Percentiles rank a stretch among this genome's conserved stretches.
Evolutionary conservation across 371 early-diverging fungal species (phyloP).

Genomic region (Chytridiales sp.): DNA sequence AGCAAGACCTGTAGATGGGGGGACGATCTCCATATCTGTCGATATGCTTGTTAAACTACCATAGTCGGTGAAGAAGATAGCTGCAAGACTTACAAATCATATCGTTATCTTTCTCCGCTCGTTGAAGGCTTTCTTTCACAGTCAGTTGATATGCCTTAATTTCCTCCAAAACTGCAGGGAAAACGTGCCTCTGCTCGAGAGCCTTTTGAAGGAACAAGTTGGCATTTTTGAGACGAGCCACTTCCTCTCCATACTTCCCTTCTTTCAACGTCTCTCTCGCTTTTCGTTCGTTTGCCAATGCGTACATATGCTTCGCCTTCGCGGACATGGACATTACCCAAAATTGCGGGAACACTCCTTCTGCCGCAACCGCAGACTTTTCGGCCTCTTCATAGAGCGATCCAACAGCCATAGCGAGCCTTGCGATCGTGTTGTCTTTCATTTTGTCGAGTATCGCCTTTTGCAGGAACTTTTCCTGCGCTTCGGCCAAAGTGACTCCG

Average conservation of each 20-base stretch:
- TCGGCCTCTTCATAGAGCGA: slow-evolving; percentile 68
- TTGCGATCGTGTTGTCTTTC: slow-evolving; percentile 50
- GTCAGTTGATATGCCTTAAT: slow-evolving; percentile 4
- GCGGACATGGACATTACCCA: not conserved
- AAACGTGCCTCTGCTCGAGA: slow-evolving; percentile 24
- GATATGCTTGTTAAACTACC: not conserved
- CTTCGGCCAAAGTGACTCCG: not conserved
- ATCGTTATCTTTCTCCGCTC: slow-evolving; percentile 88
- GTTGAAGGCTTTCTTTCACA: slow-evolving; percentile 16
- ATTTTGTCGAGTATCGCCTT: not conserved
- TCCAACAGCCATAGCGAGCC: slow-evolving; percentile 70
- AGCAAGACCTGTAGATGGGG: slow-evolving; percentile 56
- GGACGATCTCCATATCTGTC: slow-evolving; percentile 59
- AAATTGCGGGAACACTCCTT: no score
- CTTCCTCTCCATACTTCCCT: slow-evolving; percentile 82
- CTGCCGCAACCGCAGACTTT: slow-evolving; percentile 49
- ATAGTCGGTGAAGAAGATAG: not conserved
- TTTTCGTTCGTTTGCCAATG: slow-evolving; percentile 75
- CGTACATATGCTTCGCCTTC: slow-evolving; percentile 27
- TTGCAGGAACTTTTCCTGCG: slow-evolving; percentile 6
- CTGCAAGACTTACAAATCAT: slow-evolving; percentile 54
- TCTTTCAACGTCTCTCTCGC: slow-evolving; percentile 66
- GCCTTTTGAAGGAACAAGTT: slow-evolving; percentile 50
- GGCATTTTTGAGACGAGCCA: slow-evolving; percentile 69
- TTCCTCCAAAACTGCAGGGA: not conserved